Evolutionary conservation across 1,284 basidiomycete species (phyloP), one percentile per base, ranked within the genome.

Genomic region (Sanghuangporus baumii): DNA sequence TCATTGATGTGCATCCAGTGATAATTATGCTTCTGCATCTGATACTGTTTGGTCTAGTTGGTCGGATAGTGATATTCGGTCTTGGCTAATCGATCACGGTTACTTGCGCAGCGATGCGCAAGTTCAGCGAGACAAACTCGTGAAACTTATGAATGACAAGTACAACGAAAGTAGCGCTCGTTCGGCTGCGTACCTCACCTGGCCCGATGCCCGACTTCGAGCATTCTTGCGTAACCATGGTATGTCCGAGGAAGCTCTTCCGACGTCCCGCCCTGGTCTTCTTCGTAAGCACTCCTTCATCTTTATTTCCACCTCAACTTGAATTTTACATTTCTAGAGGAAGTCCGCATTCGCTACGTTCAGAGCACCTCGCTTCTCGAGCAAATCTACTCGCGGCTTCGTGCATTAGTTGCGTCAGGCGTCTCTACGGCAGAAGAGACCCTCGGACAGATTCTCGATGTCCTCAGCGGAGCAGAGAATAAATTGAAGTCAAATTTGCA

Each of bases 151-250:
- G 67, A 79, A 87, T 63, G 79, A 81, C 60, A 90, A 88, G 84
- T 79, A 81, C 72, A 75, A 75, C 68, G 70, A 74, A 50, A 67
- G 70, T 31, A 74, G 75, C 23, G 70, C 75, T 0, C 77, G 77
- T 43, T 76, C 79, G 6, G 81, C 85, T 3, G 77, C 83, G 1
- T 94, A 93, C 74, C 78, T 94, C 57, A 81, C 83, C n/a, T 96
- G 93, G 93, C 92, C 93, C 14, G 93, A 95, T 69, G 90, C 93
- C 2, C 84, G 93, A 52, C 83, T 96, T 37, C 88, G 93, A 60
- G 91, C 90, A 0, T 93, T 88, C 73, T 81, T 95, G 36, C 83
- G 91, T 63, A 84, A 89, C 70, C 81, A 83, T 65, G 89, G 89
- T 57, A 69, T 94, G 43, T 78, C 81, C 66, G 91, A 94, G 69